These are phyloP conservation scores for Ogataea paradorogensis DNA, from an alignment of 805 yeast genomes.

Conservation along the genomic window DNA sequence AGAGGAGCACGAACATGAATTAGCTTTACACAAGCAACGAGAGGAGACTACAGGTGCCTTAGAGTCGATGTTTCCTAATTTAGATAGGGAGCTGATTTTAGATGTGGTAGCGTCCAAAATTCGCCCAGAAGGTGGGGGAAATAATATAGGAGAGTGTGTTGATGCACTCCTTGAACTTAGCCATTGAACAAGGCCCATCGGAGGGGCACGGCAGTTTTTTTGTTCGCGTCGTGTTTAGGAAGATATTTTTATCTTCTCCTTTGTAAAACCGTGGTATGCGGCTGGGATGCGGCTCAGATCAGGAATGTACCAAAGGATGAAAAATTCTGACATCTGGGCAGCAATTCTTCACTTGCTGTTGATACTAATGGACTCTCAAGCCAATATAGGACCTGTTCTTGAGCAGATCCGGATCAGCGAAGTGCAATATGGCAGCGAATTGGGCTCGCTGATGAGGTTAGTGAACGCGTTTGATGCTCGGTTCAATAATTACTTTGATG, in stretches of 20 bases:
- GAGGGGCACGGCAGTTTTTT: neutral
- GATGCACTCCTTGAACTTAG: conserved; percentile 50
- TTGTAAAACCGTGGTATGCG: conserved; percentile 9
- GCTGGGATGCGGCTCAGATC: conserved; percentile 12
- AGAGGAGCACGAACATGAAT: conserved; percentile 30
- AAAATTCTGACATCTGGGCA: neutral
- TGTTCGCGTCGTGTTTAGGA: conserved; percentile 8
- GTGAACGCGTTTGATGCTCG: conserved; percentile 27
- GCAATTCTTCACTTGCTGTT: neutral
- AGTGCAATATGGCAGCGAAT: conserved; percentile 18
- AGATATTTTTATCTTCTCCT: conserved; percentile 2
- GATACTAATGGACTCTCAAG: neutral
- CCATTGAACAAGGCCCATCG: neutral
- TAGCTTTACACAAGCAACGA: conserved; percentile 42
- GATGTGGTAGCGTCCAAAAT: conserved; percentile 65
- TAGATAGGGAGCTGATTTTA: conserved; percentile 64
- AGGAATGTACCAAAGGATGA: conserved; percentile 2
- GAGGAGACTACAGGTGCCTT: conserved; percentile 48
- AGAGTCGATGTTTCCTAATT: conserved; percentile 68
- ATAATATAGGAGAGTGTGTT: conserved; percentile 68
- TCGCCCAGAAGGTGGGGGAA: conserved; percentile 27
- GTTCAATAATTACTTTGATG: conserved; percentile 30
- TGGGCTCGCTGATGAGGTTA: conserved; percentile 21
- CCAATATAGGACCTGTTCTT: conserved; percentile 1
- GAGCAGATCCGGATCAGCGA: conserved; percentile 21